These are phyloP conservation scores for Pugionium cornutum DNA, from an alignment of 345 rosid species.

Conservation along the genomic window DNA sequence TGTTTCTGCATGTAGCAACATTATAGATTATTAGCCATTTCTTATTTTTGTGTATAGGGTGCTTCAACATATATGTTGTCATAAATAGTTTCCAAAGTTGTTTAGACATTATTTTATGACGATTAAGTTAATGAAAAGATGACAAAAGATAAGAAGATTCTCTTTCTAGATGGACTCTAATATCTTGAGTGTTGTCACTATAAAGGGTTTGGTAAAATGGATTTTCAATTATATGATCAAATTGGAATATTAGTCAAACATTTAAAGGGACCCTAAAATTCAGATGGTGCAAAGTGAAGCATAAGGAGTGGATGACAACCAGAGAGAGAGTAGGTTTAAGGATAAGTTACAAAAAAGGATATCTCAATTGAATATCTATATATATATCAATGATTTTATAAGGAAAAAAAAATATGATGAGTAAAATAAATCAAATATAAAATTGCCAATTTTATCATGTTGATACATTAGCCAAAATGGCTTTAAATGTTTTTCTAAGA, in stretches of 20 bases:
- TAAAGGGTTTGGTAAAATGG: slow-evolving; percentile 39
- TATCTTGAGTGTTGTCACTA: slow-evolving; percentile 36
- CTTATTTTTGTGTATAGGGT: background rate
- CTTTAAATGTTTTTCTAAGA: too few relatives aligned
- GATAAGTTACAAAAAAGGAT: slow-evolving; percentile 1
- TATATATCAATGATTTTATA: background rate
- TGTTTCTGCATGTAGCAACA: too few relatives aligned
- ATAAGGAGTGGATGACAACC: slow-evolving; percentile 34
- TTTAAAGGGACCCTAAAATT: slow-evolving; percentile 35
- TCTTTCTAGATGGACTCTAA: slow-evolving; percentile 31
- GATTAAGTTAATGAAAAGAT: slow-evolving; percentile 37
- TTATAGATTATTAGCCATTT: background rate
- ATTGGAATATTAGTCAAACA: slow-evolving; percentile 39
- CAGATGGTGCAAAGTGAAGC: slow-evolving; percentile 33
- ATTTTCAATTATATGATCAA: slow-evolving; percentile 35
- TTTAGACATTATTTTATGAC: slow-evolving; percentile 24
- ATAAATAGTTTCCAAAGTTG: slow-evolving; percentile 22
- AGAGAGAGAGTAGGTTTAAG: slow-evolving; percentile 27
- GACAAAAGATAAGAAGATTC: slow-evolving; percentile 40
- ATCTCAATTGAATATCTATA: too few relatives aligned
- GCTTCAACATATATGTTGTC: slow-evolving; percentile 32
- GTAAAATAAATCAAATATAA: too few relatives aligned
- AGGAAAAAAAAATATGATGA: background rate
- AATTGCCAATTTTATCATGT: too few relatives aligned
- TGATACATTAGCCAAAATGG: too few relatives aligned